These are phyloP conservation scores for Ascoidea asiatica DNA, from an alignment of 805 yeast species.

Conservation along the genomic window DNA sequence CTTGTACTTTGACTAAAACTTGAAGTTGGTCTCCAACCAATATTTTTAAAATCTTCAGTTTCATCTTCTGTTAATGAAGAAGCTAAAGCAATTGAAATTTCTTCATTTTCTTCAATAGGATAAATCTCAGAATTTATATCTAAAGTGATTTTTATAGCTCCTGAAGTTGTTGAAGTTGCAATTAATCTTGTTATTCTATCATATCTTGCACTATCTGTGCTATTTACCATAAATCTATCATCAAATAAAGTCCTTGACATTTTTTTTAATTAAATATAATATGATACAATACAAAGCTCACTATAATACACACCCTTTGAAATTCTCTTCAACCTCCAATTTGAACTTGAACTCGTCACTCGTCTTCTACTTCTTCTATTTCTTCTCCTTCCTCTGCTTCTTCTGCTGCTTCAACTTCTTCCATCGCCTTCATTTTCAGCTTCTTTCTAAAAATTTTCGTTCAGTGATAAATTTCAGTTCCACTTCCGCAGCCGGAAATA, in stretches of 20 bases:
- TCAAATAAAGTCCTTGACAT: conserved; percentile 79
- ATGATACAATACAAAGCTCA: no score
- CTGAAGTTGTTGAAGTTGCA: conserved; percentile 56
- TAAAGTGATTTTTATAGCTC: conserved; percentile 68
- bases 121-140: conserved; percentile 88
- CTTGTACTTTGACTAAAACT: no score
- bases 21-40: conserved; percentile 20
- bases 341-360: neutral
- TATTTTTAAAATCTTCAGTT: conserved; percentile 30
- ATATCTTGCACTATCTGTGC: conserved; percentile 80
- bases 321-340: no score
- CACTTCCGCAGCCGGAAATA: no score
- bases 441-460: no score
- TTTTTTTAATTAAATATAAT: neutral
- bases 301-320: no score
- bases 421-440: no score
- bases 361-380: neutral
- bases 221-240: conserved; percentile 77
- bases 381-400: neutral
- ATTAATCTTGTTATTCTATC: conserved; percentile 82
- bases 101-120: conserved; percentile 66
- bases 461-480: no score
- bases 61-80: conserved; percentile 45
- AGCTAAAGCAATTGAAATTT: conserved; percentile 77
- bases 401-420: neutral